Evolutionary conservation across 1,139 yeast genomes (phyloP).

Genomic region (Geotrichum citri-aurantii): DNA sequence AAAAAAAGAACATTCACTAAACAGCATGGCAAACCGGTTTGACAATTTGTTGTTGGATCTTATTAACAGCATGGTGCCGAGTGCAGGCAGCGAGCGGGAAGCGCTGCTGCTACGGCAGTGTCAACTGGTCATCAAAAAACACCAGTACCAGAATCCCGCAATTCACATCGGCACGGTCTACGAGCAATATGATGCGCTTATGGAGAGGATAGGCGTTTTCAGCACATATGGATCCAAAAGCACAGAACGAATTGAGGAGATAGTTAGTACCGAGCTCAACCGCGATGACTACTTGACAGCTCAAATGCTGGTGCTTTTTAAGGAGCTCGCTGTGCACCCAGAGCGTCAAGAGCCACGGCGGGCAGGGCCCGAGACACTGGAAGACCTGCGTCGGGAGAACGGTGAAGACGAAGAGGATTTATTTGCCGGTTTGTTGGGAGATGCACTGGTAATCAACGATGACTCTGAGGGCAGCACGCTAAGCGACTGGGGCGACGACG

Average conservation of each 20-base stretch:
- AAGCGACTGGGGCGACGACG: constrained; percentile 4
- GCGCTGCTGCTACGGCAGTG: neutral
- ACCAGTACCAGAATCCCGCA: neutral
- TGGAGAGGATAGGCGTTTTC: constrained; percentile 19
- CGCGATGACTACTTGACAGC: constrained; percentile 21
- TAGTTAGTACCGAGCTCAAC: constrained; percentile 18
- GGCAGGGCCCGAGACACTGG: neutral
- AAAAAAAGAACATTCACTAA: neutral
- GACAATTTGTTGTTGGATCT: neutral
- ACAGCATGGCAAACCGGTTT: neutral
- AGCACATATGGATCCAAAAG: constrained; percentile 22
- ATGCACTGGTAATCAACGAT: neutral
- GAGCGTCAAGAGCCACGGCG: neutral
- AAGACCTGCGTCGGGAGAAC: neutral
- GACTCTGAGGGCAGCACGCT: constrained; percentile 3
- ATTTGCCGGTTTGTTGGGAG: neutral
- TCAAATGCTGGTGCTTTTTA: constrained; percentile 6
- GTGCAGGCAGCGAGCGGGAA: neutral
- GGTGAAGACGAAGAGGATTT: neutral
- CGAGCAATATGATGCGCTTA: neutral
- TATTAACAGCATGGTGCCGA: neutral
- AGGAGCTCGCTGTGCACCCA: constrained; percentile 10
- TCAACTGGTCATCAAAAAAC: neutral
- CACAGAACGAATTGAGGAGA: neutral
- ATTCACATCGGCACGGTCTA: neutral